Percentiles rank a stretch among this genome's conserved stretches.
Conservation (phyloP, 495 filamentous ascomycete species). For the Trichoderma parareesei region DNA sequence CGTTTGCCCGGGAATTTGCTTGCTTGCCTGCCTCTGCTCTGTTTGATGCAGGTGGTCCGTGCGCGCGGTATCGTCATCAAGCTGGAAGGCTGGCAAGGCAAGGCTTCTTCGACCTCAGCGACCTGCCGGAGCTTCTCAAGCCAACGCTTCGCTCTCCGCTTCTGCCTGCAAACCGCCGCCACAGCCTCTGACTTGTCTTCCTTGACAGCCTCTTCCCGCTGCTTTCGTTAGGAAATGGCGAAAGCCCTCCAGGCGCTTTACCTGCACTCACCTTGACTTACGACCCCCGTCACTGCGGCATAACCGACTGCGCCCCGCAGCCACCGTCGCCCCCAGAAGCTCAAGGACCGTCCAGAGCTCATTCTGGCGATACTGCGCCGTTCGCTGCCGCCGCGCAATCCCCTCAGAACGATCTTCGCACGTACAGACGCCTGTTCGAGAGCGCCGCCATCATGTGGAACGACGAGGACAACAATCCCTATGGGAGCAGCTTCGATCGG, state of each 20-base stretch:
- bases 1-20: too few species aligned
- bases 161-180: constrained; percentile 2
- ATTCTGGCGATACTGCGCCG: background rate
- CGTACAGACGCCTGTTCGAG: background rate
- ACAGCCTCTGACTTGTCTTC: background rate
- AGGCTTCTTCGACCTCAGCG: background rate
- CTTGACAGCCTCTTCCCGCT: background rate
- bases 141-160: background rate
- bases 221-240: background rate
- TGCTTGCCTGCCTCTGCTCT: background rate
- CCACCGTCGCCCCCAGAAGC: background rate
- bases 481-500: constrained; percentile 76
- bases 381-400: background rate
- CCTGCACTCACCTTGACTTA: background rate
- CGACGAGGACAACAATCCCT: constrained; percentile 90
- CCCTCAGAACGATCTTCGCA: background rate
- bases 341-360: background rate
- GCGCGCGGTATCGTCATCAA: constrained; percentile 9
- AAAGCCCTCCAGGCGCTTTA: background rate
- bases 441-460: constrained; percentile 54
- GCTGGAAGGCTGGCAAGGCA: background rate
- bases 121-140: background rate
- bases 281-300: background rate
- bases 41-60: background rate
- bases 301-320: constrained; percentile 6